Base-by-base conservation (phyloP, 352 stramenopile species). In the Phytophthora pinifolia region DNA sequence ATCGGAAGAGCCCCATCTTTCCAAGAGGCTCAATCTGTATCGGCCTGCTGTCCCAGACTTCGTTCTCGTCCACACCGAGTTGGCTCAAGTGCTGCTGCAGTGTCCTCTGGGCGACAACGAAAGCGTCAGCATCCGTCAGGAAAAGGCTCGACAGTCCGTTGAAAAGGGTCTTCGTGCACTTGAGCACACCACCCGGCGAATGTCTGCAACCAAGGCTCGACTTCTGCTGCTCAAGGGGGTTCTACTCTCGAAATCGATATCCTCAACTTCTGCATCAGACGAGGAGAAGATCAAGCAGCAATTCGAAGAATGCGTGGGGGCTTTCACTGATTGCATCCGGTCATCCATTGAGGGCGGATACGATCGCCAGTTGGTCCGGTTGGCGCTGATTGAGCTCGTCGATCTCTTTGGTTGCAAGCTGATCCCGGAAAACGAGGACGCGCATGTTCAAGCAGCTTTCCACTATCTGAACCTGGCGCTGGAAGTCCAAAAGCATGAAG, bases 381-480 rank as follows among this genome's bases (percentile, higher is more conserved):
- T 65, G 8, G 76, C 79, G 13, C 42, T 90, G 13, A 61, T 86
- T 22, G 73, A 91, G 45, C 56, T 93, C n/a, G 74, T 89, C 18
- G 67, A 86, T 60, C 44, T 90, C 2, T 89, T 76, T 37, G 60
- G 65, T 6, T 58, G 62, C 39, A 79, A 88, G 37, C 10, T 83
- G 1, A 9, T 88, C 14, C 52, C 39, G 8, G 57, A 37, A 6
- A 59, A 69, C 22, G 72, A 88, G 57, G 62, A 85, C 10, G 56
- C 73, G 13, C 79, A 90, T 36, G 59, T 87, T 15, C 79, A 89
- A 60, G 79, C 75, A 15, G 80, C 78, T 27, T 88, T 87, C 38
- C 80, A 91, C 56, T 91, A 85, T 56, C 54, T 93, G 25, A 73
- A 65, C 32, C 46, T 89, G 14, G 80, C 72, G 0, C 30, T 82